These are phyloP conservation scores for Macrocybe gigantea DNA, from an alignment of 768 basidiomycete genomes.

Conservation along the genomic window DNA sequence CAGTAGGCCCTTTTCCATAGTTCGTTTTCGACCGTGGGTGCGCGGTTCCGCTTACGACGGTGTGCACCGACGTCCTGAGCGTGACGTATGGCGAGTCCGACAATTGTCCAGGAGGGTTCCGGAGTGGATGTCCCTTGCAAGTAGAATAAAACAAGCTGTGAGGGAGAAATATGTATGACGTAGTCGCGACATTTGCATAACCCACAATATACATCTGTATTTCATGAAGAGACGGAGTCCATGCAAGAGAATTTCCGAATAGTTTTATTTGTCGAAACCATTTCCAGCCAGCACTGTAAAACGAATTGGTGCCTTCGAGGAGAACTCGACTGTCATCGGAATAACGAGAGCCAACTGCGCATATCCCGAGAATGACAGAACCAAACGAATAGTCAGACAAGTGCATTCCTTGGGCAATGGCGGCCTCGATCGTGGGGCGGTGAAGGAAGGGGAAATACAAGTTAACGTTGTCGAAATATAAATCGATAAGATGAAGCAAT, in stretches of 20 bases:
- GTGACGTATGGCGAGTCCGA: conserved; percentile 50
- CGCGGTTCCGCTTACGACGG: conserved; percentile 25
- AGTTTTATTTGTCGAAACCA: conserved; percentile 59
- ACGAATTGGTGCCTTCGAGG: conserved; percentile 25
- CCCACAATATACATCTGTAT: conserved; percentile 56
- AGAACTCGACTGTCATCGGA: conserved; percentile 43
- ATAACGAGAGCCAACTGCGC: conserved; percentile 56
- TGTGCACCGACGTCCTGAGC: conserved; percentile 59
- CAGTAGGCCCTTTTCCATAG: conserved; percentile 55
- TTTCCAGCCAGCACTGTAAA: conserved; percentile 52
- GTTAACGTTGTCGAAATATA: conserved; percentile 56
- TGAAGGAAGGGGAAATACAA: conserved; percentile 58
- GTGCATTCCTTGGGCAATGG: conserved; percentile 41
- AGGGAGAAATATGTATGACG: neutral
- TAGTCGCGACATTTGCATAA: conserved; percentile 24
- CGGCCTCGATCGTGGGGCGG: conserved; percentile 53
- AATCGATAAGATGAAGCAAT: conserved; percentile 38
- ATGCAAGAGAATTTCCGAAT: conserved; percentile 50
- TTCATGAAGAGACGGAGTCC: conserved; percentile 57
- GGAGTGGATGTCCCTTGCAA: conserved; percentile 39
- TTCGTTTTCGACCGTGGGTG: conserved; percentile 45
- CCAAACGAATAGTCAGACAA: conserved; percentile 45
- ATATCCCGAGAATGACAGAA: conserved; percentile 53
- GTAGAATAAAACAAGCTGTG: conserved; percentile 33
- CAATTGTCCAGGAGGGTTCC: conserved; percentile 45